Evolutionary conservation across 768 basidiomycete genomes (phyloP), one percentile per base, ranked within the genome.

Genomic region (Leccinum obscurum): DNA sequence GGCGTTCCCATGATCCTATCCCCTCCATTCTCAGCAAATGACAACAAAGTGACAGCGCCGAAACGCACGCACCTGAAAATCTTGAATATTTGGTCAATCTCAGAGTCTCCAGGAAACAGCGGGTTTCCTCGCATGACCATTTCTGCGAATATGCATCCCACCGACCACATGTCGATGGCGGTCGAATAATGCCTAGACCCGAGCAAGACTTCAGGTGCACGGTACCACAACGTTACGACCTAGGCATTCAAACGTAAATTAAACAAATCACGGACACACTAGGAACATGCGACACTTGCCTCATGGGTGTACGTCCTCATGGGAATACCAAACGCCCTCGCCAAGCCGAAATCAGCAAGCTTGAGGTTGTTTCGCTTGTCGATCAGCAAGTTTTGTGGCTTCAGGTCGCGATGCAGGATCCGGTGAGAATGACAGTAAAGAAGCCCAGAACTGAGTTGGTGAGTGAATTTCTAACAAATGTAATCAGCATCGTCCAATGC

Each of bases 101-200:
- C 97, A 28, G 97, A 98, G 77, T 99, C 97, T 5, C 97, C 97
- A 24, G 97, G 96, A 83, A 99, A 99, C 13, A 98, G 81, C 2
- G 96, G 85, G 85, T 71, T 87, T 65, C 91, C 91, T 61, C 86
- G 83, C 90, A 95, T 92, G 56, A 93, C 89, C 96, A 98, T 98
- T 78, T 99, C 97, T 8, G 96, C 96, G 70, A 97, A 93, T 72
- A 99, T 98, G 71, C 95, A 98, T 0, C 91, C 97, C 22, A 99
- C 96, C n/a, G 93, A 95, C 97, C 97, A 99, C 93, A 98, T 97
- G 77, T 99, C 97, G 69, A 99, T 92, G 3, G 94, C 93, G 2
- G 97, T 99, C 15, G 93, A 89, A 77, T 99, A 99, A 74, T 98
- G 95, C 48, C 95, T 87, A 5, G 93, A 90, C 32, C 96, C 96